Evolutionary conservation across 352 stramenopile species (phyloP).

Genomic region (Pythium pectinolyticum): DNA sequence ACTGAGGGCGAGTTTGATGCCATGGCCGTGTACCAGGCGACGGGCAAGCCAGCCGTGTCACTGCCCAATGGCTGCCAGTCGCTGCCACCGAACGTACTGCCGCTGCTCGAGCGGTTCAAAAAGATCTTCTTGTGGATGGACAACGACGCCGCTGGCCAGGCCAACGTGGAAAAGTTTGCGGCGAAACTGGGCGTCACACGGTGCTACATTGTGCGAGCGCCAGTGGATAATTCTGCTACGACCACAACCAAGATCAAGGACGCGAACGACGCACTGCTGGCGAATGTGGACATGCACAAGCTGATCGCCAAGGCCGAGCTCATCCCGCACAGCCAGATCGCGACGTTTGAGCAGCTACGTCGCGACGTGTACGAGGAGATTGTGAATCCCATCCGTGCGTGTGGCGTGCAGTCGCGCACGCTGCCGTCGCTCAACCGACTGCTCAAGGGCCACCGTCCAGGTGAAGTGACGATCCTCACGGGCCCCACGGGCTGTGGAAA

Average conservation of each 20-base stretch:
- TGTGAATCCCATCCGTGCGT: conserved; percentile 92
- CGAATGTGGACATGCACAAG: conserved; percentile 83
- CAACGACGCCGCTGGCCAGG: conserved; percentile 93
- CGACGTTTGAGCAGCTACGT: conserved; percentile 92
- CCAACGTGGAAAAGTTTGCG: conserved; percentile 96
- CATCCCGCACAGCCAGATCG: conserved; percentile 92
- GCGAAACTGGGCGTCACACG: conserved; percentile 93
- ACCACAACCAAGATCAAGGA: conserved; percentile 90
- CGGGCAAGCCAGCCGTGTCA: conserved; percentile 89
- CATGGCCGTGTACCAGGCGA: conserved; percentile 97
- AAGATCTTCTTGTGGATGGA: conserved; percentile 99
- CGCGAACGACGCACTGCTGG: conserved; percentile 97
- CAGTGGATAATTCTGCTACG: conserved; percentile 37
- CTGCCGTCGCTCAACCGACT: conserved; percentile 94
- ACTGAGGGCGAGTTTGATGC: conserved; percentile 98
- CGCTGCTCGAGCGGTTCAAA: conserved; percentile 95
- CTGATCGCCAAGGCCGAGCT: conserved; percentile 83
- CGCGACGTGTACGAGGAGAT: conserved; percentile 95
- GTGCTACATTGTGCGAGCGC: conserved; percentile 90
- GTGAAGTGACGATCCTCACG: conserved; percentile 98
- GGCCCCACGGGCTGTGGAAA: conserved; percentile 96
- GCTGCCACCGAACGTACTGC: conserved; percentile 93
- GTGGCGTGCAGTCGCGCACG: conserved; percentile 90
- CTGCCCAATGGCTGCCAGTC: conserved; percentile 97
- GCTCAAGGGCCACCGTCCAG: conserved; percentile 96